Evolutionary conservation across 192 early-diverging fungal species (phyloP), one percentile per base, ranked within the genome.

Genomic region (Umbelopsis vinacea): DNA sequence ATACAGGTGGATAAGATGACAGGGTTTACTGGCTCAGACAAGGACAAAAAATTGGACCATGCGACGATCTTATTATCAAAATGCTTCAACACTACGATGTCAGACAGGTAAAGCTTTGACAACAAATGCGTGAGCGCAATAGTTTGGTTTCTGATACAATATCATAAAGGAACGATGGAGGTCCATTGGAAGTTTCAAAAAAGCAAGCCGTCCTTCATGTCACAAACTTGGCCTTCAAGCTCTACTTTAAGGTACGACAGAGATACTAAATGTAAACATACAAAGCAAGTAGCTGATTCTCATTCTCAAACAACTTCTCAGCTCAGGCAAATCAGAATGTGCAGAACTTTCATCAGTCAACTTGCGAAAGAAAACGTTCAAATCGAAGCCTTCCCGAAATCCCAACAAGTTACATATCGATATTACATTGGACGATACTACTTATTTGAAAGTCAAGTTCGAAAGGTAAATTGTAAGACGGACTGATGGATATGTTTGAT

Each of bases 341-440:
- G 83, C 26, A 74, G 75, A 29, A 86, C 85, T 0, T 69, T 83
- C 53, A 77, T 86, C 1, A 70, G 76, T 23, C 82, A 84, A 14
- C 75, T 86, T 23, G 52, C 68, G 0, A 82, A 74, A 5, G 77
- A 76, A 17, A 70, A 71, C 2, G 78, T 82, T 2, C 37, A 72
- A n/a, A 23, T 86, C 1, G 29, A 63, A 2, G 24, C 75, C 5
- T 86, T 72, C 29, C 85, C 83, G 5, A 84, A 81, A 63, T 71
- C 73, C 3, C 81, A 86, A 33, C 85, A 84, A 71, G 81, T 86
- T 8, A 83, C 81, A 0, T 79, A 84, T 24, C 74, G 74, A 8
- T 86, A 81, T 46, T 86, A 86, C 46, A 52, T 83, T 0, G 85
- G 85, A 10, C 73, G 85, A 4, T 86, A 84, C 37, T 57, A 68